Evolutionary conservation across 2,329 filamentous ascomycete species (phyloP), one percentile per base, ranked within the genome.

Genomic region (Penicillium sclerotiorum): DNA sequence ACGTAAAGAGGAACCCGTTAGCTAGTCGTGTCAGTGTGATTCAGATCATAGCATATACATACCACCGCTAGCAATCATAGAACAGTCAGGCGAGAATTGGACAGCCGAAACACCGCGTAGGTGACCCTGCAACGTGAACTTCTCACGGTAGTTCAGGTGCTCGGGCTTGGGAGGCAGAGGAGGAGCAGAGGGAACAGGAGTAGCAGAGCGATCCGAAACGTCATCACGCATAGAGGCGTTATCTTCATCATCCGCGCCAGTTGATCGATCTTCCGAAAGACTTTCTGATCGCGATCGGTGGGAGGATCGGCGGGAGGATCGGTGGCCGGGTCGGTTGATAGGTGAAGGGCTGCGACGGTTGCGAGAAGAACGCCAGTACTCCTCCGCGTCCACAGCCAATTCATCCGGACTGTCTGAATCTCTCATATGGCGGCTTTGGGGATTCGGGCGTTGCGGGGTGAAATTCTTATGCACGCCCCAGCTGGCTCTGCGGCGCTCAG

Each of bases 1-100:
- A 5, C 12, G 28, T 5, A n/a, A n/a, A n/a, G n/a, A n/a, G n/a
- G n/a, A n/a, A n/a, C n/a, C n/a, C n/a, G n/a, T n/a, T n/a, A n/a
- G n/a, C n/a, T n/a, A n/a, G n/a, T n/a, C n/a, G n/a, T n/a, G n/a
- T n/a, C n/a, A n/a, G n/a, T n/a, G n/a, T n/a, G n/a, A n/a, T n/a
- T n/a, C n/a, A 27, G 35, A 42, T 23, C 12, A 13, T 47, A 13
- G 27, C 20, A 28, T 37, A 38, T 36, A 66, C 77, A 61, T 72
- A 82, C 80, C 95, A 45, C 87, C 88, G 55, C 88, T 94, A 17
- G 94, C 94, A 58, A 99, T 89, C 84, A 89, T 94, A 25, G 83
- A 82, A 5, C 91, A 90, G 72, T 96, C 87, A 0, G 93, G 94
- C 1, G 92, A 96, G 72, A 96, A 95, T 61, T 89, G 88, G 41